Base-by-base conservation (phyloP, 2,329 filamentous ascomycete species). In the Talaromyces sp. region DNA sequence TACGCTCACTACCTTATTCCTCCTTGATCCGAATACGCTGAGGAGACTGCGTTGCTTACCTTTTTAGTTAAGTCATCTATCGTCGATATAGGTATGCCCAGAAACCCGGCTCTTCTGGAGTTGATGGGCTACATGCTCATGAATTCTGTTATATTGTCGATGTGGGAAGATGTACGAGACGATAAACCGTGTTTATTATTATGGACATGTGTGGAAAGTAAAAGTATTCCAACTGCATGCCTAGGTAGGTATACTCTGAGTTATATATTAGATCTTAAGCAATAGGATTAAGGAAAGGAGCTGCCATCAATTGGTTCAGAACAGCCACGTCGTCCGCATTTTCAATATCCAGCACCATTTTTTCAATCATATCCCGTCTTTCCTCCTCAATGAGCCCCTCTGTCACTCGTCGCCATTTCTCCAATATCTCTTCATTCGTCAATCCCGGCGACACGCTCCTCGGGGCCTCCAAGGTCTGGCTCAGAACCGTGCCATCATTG, bases 371-470 rank as follows among this genome's bases (percentile, higher is more conserved):
- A 35, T 58, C 56, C 25, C 50, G 19, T 10, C 61, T 61, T 19
- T 65, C 64, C 2, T 65, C 61, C 33, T 73, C 67, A 37, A 75
- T 69, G 1, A 73, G 63, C 13, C 58, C 63, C 9, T 61, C 55
- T 2, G 69, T 69, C 13, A 74, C 56, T n/a, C 54, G 58, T 48
- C 66, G 62, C 65, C 68, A 77, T 59, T 76, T 77, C 5, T 63
- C 58, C 8, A 72, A 57, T 19, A 77, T 71, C 50, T 75, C 73
- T 10, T 71, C 66, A 59, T 76, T 75, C 2, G 65, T 64, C 15
- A 76, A 57, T 2, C 66, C 63, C 1, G 70, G 71, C 28, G 68
- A 54, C 7, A 72, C 63, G 6, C 73, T 73, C 54, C 63, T 69
- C 0, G 74, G 66, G 21, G 60, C 63, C 8, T 63, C 56, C 2